These are phyloP conservation scores for Clarireedia monteithiana DNA, from an alignment of 2,329 filamentous ascomycete genomes.

Conservation along the genomic window DNA sequence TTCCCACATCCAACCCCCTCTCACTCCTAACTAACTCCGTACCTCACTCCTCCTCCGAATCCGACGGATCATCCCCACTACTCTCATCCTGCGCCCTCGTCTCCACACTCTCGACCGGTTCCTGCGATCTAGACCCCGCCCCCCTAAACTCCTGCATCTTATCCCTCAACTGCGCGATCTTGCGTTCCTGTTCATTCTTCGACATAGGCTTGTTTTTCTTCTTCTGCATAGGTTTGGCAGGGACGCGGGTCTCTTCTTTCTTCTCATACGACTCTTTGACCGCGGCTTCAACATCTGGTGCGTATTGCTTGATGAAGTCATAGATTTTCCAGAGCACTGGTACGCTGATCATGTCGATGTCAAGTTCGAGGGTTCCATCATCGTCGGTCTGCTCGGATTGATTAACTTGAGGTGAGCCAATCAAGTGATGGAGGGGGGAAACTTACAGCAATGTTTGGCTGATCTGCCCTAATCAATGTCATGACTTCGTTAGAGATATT, in stretches of 20 bases:
- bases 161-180: conserved; percentile 55
- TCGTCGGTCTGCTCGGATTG: conserved; percentile 30
- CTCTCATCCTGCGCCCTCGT: conserved; percentile 34
- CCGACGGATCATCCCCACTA: conserved; percentile 45
- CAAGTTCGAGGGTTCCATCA: conserved; percentile 50
- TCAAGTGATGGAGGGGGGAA: conserved; percentile 14
- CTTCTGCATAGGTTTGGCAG: conserved; percentile 30
- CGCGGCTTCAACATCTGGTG: conserved; percentile 38
- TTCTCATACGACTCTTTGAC: conserved; percentile 16
- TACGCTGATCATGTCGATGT: conserved; percentile 51
- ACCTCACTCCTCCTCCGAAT: conserved; percentile 40
- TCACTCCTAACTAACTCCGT: no score
- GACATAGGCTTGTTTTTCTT: conserved; percentile 71
- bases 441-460: conserved; percentile 60
- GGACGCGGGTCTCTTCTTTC: conserved; percentile 25
- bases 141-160: conserved; percentile 41
- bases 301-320: conserved; percentile 41
- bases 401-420: conserved; percentile 5
- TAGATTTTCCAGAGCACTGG: conserved; percentile 48
- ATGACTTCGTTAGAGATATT: conserved; percentile 74
- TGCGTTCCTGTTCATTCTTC: conserved; percentile 61
- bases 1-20: no score
- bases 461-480: conserved; percentile 79
- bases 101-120: conserved; percentile 31
- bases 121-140: conserved; percentile 29